These are phyloP conservation scores for Umbilicaria muhlenbergii DNA, from an alignment of 495 filamentous ascomycete genomes.

Conservation along the genomic window DNA sequence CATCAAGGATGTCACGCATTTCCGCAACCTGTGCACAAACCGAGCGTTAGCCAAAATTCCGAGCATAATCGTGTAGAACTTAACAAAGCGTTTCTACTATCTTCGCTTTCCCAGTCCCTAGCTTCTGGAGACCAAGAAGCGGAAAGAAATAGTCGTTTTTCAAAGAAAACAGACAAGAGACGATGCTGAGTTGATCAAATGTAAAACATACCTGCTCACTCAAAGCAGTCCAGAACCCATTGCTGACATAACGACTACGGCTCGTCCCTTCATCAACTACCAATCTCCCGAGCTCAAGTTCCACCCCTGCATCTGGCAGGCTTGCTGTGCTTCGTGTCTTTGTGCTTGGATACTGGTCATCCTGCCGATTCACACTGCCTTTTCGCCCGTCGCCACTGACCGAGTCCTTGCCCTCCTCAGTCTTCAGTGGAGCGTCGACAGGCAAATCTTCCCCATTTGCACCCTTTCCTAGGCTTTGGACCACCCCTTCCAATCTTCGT, in stretches of 20 bases:
- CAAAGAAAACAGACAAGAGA: no score
- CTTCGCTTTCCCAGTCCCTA: not conserved
- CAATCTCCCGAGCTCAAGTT: constrained; percentile 25
- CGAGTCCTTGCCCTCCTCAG: constrained; percentile 2
- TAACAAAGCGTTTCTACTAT: not conserved
- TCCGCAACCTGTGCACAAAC: constrained; percentile 42
- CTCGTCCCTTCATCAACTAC: constrained; percentile 70
- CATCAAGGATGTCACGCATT: constrained; percentile 52
- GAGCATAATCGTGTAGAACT: not conserved
- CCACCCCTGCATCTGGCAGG: not conserved
- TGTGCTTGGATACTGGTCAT: not conserved
- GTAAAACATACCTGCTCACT: constrained; percentile 54
- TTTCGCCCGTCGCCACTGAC: constrained; percentile 7
- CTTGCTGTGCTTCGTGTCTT: constrained; percentile 12
- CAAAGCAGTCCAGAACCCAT: constrained; percentile 76
- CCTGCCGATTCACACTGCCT: constrained; percentile 6
- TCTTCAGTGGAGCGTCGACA: not conserved
- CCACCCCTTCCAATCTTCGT: constrained; percentile 66
- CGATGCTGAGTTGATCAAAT: no score
- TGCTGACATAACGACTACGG: constrained; percentile 64
- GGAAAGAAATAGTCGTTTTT: not conserved
- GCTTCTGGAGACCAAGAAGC: not conserved
- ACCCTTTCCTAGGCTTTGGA: constrained; percentile 44
- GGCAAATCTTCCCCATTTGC: constrained; percentile 20
- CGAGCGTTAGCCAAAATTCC: constrained; percentile 1